Conservation (phyloP, 2,329 filamentous ascomycete species). For the Lasiodiplodia theobromae region DNA sequence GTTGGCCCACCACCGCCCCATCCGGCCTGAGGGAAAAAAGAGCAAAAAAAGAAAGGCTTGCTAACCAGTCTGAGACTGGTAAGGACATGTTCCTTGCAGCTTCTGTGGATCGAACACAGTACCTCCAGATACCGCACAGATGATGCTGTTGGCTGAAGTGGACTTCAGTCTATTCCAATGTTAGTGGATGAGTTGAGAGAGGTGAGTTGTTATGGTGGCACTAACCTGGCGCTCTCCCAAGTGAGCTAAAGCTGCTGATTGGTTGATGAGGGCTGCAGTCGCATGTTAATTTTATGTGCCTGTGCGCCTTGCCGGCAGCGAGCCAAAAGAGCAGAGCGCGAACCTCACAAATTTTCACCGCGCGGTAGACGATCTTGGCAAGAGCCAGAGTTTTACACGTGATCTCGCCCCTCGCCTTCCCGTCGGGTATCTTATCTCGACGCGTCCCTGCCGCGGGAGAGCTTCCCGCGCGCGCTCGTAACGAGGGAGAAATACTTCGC, state of each 20-base stretch:
- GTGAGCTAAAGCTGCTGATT: constrained; percentile 44
- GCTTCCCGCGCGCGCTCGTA: neutral
- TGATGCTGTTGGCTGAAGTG: constrained; percentile 36
- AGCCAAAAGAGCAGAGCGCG: neutral
- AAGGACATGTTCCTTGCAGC: constrained; percentile 34
- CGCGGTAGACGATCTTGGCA: neutral
- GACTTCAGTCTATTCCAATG: constrained; percentile 41
- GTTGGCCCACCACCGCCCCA: neutral
- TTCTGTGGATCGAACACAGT: constrained; percentile 49
- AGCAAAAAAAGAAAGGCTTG: constrained; percentile 4
- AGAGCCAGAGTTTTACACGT: neutral
- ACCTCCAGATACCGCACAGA: constrained; percentile 47
- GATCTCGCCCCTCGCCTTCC: neutral
- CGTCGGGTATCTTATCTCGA: neutral
- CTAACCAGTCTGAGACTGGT: constrained; percentile 22
- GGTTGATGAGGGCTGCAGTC: neutral
- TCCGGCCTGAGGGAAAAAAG: neutral
- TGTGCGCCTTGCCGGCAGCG: neutral
- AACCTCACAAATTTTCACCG: neutral
- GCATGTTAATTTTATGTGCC: neutral
- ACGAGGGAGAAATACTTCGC: neutral
- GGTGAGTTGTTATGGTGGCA: neutral
- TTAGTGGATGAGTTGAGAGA: constrained; percentile 23
- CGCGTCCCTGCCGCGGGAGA: neutral
- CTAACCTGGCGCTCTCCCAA: constrained; percentile 45